Percentiles rank a stretch among this genome's conserved stretches.
Conservation (phyloP, 345 rosid genomes). For the Corymbia maculata region DNA sequence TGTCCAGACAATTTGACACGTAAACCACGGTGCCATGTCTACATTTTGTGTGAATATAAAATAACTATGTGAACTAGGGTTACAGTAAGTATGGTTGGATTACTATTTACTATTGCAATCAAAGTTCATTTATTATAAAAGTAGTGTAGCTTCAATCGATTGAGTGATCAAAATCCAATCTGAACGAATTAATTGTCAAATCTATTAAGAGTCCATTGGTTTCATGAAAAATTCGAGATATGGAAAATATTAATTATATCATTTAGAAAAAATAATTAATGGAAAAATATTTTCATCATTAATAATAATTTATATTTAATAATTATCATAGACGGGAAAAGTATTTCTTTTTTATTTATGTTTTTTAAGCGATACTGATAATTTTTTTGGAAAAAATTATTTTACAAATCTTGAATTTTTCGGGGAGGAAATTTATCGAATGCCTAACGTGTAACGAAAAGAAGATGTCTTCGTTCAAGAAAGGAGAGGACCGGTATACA, state of each 20-base stretch:
- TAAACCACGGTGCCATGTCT: neutral
- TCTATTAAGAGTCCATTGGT: accelerated
- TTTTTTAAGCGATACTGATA: neutral
- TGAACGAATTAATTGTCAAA: neutral
- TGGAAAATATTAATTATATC: neutral
- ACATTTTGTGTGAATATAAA: neutral
- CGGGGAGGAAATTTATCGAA: neutral
- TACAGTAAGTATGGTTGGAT: too few species aligned
- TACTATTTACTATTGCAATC: neutral
- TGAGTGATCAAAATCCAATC: neutral
- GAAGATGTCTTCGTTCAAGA: neutral
- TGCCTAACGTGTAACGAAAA: neutral
- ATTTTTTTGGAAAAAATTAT: neutral
- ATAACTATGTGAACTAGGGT: too few species aligned
- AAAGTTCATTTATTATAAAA: neutral
- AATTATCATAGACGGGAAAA: neutral
- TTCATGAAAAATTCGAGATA: neutral
- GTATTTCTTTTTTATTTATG: neutral
- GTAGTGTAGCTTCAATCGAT: neutral
- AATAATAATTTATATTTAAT: accelerated
- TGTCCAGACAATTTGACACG: neutral
- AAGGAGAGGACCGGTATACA: neutral
- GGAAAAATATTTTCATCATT: neutral
- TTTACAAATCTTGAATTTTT: neutral
- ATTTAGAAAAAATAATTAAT: neutral